phyloP scores from a whole-genome alignment of 2,329 filamentous ascomycete species.

The Penicillium sclerotigenum region DNA sequence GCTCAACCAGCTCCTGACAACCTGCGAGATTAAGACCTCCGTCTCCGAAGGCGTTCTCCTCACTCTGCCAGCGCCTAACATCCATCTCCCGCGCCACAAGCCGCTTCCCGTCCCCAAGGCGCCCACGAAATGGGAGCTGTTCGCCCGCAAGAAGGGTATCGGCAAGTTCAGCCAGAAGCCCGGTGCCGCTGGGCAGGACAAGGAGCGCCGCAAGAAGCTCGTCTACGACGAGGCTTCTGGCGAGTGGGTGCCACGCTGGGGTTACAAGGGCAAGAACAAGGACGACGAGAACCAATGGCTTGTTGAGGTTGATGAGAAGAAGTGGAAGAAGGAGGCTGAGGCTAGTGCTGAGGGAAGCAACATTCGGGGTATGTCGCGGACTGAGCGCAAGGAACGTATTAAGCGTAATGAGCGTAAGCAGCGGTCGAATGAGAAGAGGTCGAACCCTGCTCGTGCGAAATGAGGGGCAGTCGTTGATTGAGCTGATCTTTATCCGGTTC shows the following conservation, averaged over 20 bases:
- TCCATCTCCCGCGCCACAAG: constrained; percentile 82
- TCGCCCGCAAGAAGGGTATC: constrained; percentile 96
- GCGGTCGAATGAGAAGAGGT: constrained; percentile 62
- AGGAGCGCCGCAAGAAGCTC: constrained; percentile 63
- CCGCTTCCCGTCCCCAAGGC: constrained; percentile 76
- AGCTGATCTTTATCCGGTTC: background rate
- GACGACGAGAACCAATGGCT: constrained; percentile 80
- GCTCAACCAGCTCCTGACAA: constrained; percentile 90
- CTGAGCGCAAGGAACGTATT: constrained; percentile 68
- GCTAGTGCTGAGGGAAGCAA: constrained; percentile 57
- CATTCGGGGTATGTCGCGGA: constrained; percentile 62
- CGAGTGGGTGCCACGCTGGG: constrained; percentile 93
- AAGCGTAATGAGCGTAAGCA: constrained; percentile 61
- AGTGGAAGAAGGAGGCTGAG: constrained; percentile 65
- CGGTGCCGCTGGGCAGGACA: constrained; percentile 59
- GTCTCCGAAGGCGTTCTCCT: constrained; percentile 69
- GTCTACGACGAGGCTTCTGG: constrained; percentile 79
- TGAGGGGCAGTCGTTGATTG: constrained; percentile 22
- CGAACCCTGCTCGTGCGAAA: constrained; percentile 28
- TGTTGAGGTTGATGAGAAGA: constrained; percentile 82
- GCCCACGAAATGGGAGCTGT: constrained; percentile 92
- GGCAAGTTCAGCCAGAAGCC: constrained; percentile 69
- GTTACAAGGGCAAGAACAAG: constrained; percentile 88
- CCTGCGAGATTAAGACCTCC: constrained; percentile 71
- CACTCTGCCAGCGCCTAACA: constrained; percentile 67